Evolutionary conservation across 2,329 filamentous ascomycete species (phyloP).

Genomic region (Ascochyta koolunga): DNA sequence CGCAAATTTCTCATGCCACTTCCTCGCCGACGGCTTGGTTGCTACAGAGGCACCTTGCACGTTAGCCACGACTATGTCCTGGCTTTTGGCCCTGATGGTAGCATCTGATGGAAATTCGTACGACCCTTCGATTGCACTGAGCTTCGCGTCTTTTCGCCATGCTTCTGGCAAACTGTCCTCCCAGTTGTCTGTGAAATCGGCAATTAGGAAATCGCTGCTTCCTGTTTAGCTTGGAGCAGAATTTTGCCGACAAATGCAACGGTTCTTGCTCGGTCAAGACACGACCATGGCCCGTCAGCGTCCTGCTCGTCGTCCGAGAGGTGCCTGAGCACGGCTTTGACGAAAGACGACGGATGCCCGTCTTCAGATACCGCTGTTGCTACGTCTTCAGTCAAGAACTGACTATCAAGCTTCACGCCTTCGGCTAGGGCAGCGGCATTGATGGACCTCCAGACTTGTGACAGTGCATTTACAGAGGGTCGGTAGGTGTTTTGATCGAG

Average conservation of each 20-base stretch:
- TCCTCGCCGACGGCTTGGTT: constrained; percentile 41
- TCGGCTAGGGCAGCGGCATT: constrained; percentile 50
- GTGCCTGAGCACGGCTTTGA: constrained; percentile 46
- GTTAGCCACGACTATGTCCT: constrained; percentile 6
- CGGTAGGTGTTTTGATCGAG: constrained; percentile 49
- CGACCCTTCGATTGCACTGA: constrained; percentile 38
- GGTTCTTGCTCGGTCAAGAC: constrained; percentile 41
- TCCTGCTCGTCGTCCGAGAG: constrained; percentile 39
- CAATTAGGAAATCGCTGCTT: constrained; percentile 33
- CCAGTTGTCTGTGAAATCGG: constrained; percentile 47
- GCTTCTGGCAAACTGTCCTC: constrained; percentile 46
- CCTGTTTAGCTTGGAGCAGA: constrained; percentile 37
- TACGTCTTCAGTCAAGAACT: constrained; percentile 46
- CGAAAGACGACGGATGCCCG: constrained; percentile 47
- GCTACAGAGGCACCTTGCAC: constrained; percentile 14
- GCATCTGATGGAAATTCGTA: constrained; percentile 43
- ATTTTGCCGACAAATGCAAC: constrained; percentile 41
- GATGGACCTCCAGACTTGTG: constrained; percentile 57
- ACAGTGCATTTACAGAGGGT: constrained; percentile 56
- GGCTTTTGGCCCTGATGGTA: constrained; percentile 38
- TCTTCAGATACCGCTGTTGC: constrained; percentile 42
- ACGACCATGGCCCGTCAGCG: constrained; percentile 39
- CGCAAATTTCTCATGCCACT: constrained; percentile 50
- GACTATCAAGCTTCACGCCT: constrained; percentile 47
- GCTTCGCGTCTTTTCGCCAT: constrained; percentile 44